Evolutionary conservation across 2,329 filamentous ascomycete species (phyloP), one percentile per base, ranked within the genome.

Genomic region (Didymella glomerata): DNA sequence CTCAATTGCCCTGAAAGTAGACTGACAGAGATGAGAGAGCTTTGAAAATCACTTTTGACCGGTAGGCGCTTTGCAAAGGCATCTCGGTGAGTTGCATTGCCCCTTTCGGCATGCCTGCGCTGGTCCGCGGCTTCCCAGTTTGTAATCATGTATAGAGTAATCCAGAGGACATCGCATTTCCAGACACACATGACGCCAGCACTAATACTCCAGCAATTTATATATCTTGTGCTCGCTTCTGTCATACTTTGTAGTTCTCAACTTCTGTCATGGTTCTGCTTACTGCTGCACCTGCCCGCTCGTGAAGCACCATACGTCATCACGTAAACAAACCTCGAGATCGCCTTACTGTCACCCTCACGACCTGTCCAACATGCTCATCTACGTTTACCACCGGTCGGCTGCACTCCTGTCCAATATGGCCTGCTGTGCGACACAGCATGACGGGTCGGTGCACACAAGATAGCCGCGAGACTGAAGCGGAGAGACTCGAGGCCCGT

Each of bases 401-500:
- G 24, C 14, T 13, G 11, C 38, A 42, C 30, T n/a, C n/a, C n/a
- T 28, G 13, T 36, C 25, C 16, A 30, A 20, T 14, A 57, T 40
- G 20, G 34, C 34, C 14, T 28, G 28, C 16, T 25, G 18, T 49
- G 50, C 24, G 48, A 34, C 38, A 54, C 25, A 30, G 11, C 11
- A 46, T 9, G 38, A 38, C 32, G 28, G n/a, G 28, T 16, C 32
- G 56, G 45, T 36, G 50, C 25, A 34, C 32, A 34, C 46, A 59
- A 36, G 34, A 24, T 47, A 46, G 41, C 56, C 56, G 56, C 44
- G 48, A 48, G 42, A 44, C 44, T 57, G 48, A 22, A 27, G 38
- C 49, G 55, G 55, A 49, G 54, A 32, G 48, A 48, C 24, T 54
- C 10, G 44, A 24, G 38, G 40, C 38, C 49, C 55, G 55, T 9